phyloP scores from a whole-genome alignment of 164 flowering plant genomes.

The Macadamia tetraphylla region DNA sequence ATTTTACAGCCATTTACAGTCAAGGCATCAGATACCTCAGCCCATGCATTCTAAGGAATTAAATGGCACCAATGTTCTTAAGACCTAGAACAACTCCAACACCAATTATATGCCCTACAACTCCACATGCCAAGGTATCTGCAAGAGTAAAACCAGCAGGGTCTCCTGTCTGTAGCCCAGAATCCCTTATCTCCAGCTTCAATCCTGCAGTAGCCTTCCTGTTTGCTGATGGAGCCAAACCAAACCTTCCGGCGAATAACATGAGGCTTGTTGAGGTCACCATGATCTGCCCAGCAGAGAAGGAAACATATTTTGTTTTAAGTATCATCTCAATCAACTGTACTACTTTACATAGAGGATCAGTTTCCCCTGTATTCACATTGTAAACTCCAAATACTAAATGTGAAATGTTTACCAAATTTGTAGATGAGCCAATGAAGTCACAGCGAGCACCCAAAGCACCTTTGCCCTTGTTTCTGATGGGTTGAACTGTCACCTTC shows the following conservation, averaged over 20 bases:
- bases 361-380: too few species aligned
- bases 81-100: constrained; percentile 94
- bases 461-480: constrained; percentile 50
- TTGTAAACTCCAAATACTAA: neutral
- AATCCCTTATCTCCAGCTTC: constrained; percentile 80
- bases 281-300: constrained; percentile 56
- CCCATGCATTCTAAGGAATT: neutral
- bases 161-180: constrained; percentile 94
- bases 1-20: too few species aligned
- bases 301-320: neutral
- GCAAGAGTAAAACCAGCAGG: constrained; percentile 96
- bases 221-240: constrained; percentile 95
- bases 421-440: constrained; percentile 82
- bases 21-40: too few species aligned
- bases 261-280: constrained; percentile 70
- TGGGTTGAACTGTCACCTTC: constrained; percentile 41
- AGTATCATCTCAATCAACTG: neutral
- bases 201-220: constrained; percentile 89
- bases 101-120: constrained; percentile 86
- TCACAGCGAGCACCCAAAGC: constrained; percentile 75
- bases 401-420: constrained; percentile 44
- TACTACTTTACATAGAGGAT: too few species aligned
- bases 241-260: constrained; percentile 97
- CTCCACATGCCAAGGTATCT: constrained; percentile 88
- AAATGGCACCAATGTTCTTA: constrained; percentile 70